Evolutionary conservation across 768 basidiomycete genomes (phyloP).

Genomic region (Gymnopilus dilepis): DNA sequence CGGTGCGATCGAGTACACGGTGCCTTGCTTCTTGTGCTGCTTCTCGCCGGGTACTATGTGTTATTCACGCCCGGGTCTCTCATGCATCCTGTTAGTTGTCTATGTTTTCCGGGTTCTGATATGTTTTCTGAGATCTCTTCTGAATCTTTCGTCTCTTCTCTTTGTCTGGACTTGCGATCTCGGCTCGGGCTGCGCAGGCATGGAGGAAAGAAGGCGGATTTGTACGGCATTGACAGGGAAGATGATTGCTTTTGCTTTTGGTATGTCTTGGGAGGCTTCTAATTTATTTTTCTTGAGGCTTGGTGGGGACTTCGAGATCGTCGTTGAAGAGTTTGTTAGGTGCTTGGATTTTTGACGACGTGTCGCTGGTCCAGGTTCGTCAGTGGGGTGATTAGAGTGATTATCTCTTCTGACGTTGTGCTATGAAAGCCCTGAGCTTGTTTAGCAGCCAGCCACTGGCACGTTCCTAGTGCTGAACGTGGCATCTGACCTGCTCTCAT

Average conservation of each 20-base stretch:
- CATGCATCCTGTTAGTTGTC: too few species aligned
- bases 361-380: too few species aligned
- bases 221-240: background rate
- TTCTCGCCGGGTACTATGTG: background rate
- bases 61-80: background rate
- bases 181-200: background rate
- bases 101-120: background rate
- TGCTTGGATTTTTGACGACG: too few species aligned
- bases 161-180: background rate
- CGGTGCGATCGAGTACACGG: background rate
- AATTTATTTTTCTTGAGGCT: background rate
- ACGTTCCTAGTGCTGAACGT: too few species aligned
- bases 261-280: background rate
- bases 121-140: background rate
- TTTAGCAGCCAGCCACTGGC: too few species aligned
- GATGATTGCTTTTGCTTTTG: background rate
- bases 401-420: background rate
- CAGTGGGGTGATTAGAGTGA: too few species aligned
- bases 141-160: too few species aligned
- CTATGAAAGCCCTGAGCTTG: too few species aligned
- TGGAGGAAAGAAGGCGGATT: background rate
- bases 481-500: background rate
- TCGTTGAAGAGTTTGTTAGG: too few species aligned
- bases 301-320: too few species aligned
- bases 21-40: background rate